Evolutionary conservation across 345 rosid species (phyloP), one percentile per base, ranked within the genome.

Genomic region (Aquilaria malaccensis): DNA sequence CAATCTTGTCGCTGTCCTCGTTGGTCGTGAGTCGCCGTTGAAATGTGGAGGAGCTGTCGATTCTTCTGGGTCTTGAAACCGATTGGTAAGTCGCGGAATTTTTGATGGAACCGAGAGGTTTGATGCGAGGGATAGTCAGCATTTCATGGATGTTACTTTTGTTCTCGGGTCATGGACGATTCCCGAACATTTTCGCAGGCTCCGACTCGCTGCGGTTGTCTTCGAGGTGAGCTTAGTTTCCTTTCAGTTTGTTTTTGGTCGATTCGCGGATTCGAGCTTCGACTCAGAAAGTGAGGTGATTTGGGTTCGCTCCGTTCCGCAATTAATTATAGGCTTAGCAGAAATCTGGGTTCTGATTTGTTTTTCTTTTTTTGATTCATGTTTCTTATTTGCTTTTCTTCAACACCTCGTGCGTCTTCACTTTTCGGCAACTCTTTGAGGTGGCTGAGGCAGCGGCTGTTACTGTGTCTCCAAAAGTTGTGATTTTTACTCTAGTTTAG

Each of bases 81-180:
- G 74, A 76, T 68, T 68, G 75, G 68, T 4, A 70, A 75, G 66
- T 74, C 70, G 70, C 67, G 30, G 58, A 74, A 59, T 68, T 67
- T 77, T 83, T 82, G 77, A 83, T 83, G 87, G 85, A 73, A 78
- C 76, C 78, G 76, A 64, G 71, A 73, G 69, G 67, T 67, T 58
- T 64, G 15, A 55, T 66, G 68, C 37, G 51, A 22, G 69, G 53
- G 46, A 52, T 66, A 70, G 64, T 77, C 45, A 62, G 54, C 71
- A 53, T 80, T 80, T 80, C 84, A 93, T 93, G 98, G 98, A 85
- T 96, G 55, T 76, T 66, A 37, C 72, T 55, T 52, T 60, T 57
- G 79, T 60, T 45, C 66, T 72, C 47, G 47, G 78, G 66, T 64
- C 83, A 61, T 76, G 74, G 51, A 46, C 67, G 45, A 58, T 53